phyloP scores from a whole-genome alignment of 2,329 filamentous ascomycete genomes.

The Colletotrichum tanaceti region DNA sequence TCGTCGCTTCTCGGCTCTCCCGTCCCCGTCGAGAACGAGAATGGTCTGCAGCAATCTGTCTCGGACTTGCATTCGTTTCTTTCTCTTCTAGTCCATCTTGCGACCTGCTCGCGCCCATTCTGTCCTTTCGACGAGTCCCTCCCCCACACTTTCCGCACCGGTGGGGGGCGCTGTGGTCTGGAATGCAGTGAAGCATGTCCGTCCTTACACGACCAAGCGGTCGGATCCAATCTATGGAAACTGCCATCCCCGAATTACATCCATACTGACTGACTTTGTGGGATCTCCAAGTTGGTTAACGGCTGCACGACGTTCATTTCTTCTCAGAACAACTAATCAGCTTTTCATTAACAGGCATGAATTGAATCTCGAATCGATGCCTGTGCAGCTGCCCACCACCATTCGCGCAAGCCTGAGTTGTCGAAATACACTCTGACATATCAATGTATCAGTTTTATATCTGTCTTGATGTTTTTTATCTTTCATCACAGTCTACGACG shows the following conservation, averaged over 20 bases:
- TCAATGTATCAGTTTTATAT: too few species aligned
- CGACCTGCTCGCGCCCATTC: neutral
- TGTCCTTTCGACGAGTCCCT: neutral
- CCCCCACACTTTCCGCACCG: neutral
- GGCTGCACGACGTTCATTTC: too few species aligned
- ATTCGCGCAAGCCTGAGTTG: too few species aligned
- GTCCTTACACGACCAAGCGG: neutral
- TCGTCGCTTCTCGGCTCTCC: neutral
- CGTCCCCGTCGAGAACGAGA: neutral
- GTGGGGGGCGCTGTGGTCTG: neutral
- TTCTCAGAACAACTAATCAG: too few species aligned
- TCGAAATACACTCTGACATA: too few species aligned
- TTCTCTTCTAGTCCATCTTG: neutral
- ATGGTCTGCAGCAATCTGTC: neutral
- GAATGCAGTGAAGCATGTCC: neutral
- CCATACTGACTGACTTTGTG: neutral
- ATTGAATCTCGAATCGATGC: too few species aligned
- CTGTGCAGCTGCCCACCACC: too few species aligned
- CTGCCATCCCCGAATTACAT: neutral
- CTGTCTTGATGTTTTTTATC: too few species aligned
- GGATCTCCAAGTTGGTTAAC: neutral
- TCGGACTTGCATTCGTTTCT: neutral
- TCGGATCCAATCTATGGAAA: neutral
- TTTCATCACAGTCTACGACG: too few species aligned
- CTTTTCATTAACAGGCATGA: too few species aligned